Base-by-base conservation (phyloP, 2,329 filamentous ascomycete genomes). In the Scopulariopsis brevicaulis region DNA sequence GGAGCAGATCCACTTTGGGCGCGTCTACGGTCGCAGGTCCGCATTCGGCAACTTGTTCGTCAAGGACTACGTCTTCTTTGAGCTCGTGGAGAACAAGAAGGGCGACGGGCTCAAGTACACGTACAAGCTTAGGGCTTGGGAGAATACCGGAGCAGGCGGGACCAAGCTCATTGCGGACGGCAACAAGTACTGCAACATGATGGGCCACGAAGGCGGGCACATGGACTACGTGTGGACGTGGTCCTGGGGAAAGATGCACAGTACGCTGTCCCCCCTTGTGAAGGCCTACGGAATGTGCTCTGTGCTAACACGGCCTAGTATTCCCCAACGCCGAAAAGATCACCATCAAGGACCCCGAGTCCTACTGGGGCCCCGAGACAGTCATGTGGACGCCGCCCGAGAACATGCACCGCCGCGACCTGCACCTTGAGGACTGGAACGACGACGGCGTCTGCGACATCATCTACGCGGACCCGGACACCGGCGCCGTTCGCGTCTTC, bases 391-490 rank as follows among this genome's bases (percentile, higher is more conserved):
- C 18, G 6, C 52, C 52, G 4, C 6, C 24, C 6, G 12, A 24
- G 4, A 34, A 51, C 18, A 4, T 57, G 12, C 60, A 69, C 56
- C 64, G 69, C 4, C 63, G 66, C 7, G 65, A 65, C 50, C 54
- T 73, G 4, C 67, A 72, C 51, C 60, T 73, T 7, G 64, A 62
- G 2, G 71, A 74, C 59, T 73, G 68, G 68, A 65, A 74, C 54
- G 68, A 66, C 12, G 70, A 73, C 60, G 70, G 71, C 0, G 56
- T 61, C 1, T 68, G 65, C 54, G 71, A 74, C 51, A 55, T 62
- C 10, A 56, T 62, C 48, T 55, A 48, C 4, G 55, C 58, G 18
- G 24, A 62, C 59, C 64, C 62, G 1, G 32, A 54, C 8, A 55
- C 55, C 11, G 59, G 57, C 10, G 40, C 37, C 12, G 40, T 59